A percentile compares a stretch with the other conserved stretches of the same genome.
Evolutionary conservation across 2,329 filamentous ascomycete genomes (phyloP).

Genomic region (Magnaporthales sp.): DNA sequence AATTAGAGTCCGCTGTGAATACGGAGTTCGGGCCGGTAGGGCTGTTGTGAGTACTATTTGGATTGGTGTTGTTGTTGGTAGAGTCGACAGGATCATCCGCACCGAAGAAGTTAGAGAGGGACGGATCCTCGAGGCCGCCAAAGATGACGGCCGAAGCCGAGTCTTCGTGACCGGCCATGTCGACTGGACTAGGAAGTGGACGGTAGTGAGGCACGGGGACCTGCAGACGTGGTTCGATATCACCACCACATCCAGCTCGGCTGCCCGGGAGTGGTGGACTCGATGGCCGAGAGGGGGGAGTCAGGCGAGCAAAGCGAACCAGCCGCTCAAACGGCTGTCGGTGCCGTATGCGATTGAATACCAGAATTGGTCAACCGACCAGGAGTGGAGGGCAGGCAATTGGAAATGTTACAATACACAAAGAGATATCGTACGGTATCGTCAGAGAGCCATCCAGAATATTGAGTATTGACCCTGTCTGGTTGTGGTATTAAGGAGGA

Average conservation of each 20-base stretch:
- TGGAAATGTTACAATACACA: background rate
- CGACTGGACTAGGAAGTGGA: background rate
- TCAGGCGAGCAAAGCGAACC: background rate
- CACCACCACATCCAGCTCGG: background rate
- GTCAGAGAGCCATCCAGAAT: background rate
- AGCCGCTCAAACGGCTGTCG: constrained; percentile 1
- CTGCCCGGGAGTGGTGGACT: background rate
- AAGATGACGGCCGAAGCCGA: constrained; percentile 25
- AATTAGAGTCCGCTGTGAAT: constrained; percentile 26
- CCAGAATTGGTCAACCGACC: background rate
- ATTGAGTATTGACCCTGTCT: constrained; percentile 3
- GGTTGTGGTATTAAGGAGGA: background rate
- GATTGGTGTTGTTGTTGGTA: constrained; percentile 1
- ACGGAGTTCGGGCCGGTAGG: background rate
- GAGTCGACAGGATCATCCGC: background rate
- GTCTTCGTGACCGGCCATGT: constrained; percentile 6
- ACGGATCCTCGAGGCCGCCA: constrained; percentile 29
- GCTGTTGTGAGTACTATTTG: constrained; percentile 2
- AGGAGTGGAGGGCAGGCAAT: background rate
- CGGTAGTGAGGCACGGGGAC: constrained; percentile 1
- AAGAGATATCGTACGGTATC: constrained; percentile 5
- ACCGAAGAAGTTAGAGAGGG: constrained; percentile 6
- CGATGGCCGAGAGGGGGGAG: background rate
- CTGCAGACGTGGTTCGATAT: constrained; percentile 9
- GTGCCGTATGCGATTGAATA: background rate